Evolutionary conservation across 768 basidiomycete species (phyloP).

Genomic region (Kwoniella europaea): DNA sequence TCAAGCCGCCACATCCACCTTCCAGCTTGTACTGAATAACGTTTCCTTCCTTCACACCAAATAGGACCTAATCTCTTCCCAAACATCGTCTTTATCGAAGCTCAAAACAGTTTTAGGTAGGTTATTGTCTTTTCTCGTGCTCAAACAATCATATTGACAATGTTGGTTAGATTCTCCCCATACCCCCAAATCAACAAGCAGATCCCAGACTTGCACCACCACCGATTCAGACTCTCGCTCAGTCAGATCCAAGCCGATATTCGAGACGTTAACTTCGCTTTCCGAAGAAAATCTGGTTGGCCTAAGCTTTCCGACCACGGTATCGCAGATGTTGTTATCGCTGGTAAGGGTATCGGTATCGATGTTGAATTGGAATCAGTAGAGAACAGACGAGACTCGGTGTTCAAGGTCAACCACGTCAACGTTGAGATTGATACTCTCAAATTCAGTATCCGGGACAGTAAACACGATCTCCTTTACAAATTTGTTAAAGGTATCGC

Average conservation of each 20-base stretch:
- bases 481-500: conserved; percentile 80
- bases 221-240: conserved; percentile 76
- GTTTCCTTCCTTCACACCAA: conserved; percentile 12
- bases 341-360: conserved; percentile 78
- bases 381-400: conserved; percentile 54
- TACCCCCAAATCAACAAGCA: conserved; percentile 63
- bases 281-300: conserved; percentile 81
- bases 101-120: too few relatives aligned
- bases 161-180: conserved; percentile 77
- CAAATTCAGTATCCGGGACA: conserved; percentile 85
- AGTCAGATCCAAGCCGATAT: conserved; percentile 86
- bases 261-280: conserved; percentile 90
- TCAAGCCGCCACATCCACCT: too few relatives aligned
- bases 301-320: conserved; percentile 63
- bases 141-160: too few relatives aligned
- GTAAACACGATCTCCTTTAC: conserved; percentile 1
- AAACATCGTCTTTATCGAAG: conserved; percentile 64
- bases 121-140: too few relatives aligned
- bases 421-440: conserved; percentile 82
- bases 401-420: conserved; percentile 62
- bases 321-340: conserved; percentile 63
- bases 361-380: conserved; percentile 60
- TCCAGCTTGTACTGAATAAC: not conserved
- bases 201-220: conserved; percentile 66
- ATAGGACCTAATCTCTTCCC: conserved; percentile 84